Evolutionary conservation across 2,329 filamentous ascomycete genomes (phyloP).

Genomic region (Colletotrichum shisoi): DNA sequence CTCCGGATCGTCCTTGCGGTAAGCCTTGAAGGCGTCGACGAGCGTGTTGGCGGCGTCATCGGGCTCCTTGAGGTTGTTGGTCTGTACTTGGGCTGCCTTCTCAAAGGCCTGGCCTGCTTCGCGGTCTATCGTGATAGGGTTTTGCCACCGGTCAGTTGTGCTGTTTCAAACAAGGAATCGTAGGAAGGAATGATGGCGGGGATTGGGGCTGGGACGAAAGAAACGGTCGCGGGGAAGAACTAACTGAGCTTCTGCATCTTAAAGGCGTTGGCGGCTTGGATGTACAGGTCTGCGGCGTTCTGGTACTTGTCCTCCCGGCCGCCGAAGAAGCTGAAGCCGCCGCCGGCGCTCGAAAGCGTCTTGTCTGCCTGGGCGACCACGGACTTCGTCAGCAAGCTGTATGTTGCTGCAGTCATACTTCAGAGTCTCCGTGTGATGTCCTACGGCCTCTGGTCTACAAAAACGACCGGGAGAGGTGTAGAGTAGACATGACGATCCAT

Average conservation of each 20-base stretch:
- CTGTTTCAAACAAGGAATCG: neutral
- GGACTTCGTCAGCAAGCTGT: slow-evolving; percentile 13
- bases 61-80: slow-evolving; percentile 82
- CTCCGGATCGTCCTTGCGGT: slow-evolving; percentile 82
- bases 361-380: slow-evolving; percentile 77
- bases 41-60: slow-evolving; percentile 91
- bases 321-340: slow-evolving; percentile 90
- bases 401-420: neutral
- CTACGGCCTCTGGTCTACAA: neutral
- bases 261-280: slow-evolving; percentile 90
- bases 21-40: slow-evolving; percentile 93
- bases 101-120: slow-evolving; percentile 90
- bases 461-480: too few species aligned
- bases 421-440: neutral
- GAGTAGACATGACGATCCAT: neutral
- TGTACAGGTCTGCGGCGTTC: slow-evolving; percentile 85
- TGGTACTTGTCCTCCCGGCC: slow-evolving; percentile 88
- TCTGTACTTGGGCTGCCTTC: slow-evolving; percentile 82
- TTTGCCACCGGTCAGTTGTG: slow-evolving; percentile 2
- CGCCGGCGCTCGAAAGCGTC: slow-evolving; percentile 73
- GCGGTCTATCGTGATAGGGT: slow-evolving; percentile 63
- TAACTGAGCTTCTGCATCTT: slow-evolving; percentile 84
- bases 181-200: neutral
- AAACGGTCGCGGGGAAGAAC: slow-evolving; percentile 40
- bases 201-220: neutral